Base-by-base conservation (phyloP, 495 filamentous ascomycete genomes). In the Xylaria cubensis region DNA sequence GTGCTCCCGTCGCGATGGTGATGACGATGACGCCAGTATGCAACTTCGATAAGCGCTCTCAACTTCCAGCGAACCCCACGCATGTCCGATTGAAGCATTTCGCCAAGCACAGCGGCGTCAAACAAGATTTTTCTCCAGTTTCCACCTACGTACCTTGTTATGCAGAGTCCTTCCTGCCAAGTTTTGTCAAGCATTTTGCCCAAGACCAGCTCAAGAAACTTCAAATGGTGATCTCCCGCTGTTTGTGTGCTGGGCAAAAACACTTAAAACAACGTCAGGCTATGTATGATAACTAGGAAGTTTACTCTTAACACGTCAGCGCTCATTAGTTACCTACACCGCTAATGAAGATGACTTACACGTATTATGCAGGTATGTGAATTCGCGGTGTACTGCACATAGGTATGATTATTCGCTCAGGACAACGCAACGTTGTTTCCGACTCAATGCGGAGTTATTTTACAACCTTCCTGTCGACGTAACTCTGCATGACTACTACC, bases 31-130 rank as follows among this genome's bases (percentile, higher is more conserved):
- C 50, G 50, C 50, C 50, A 5, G 15, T n/a, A n/a, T 4, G 34
- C 34, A 62, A 3, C 56, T 41, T 9, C 29, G 59, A 63, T n/a
- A 12, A 36, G 19, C 56, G 2, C 26, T 17, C 15, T 3, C 21
- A 8, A 19, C 58, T 7, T n/a, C 44, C 10, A 29, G 13, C 7
- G 7, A 0, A 42, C 59, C 59, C 61, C 42, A 64, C 62, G 12
- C n/a, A 42, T 29, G 24, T 24, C 42, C 42, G 24, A 46, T 26
- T 26, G 61, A 32, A 65, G 63, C 63, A 50, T 34, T 48, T 26
- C 3, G 63, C 63, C 63, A 65, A 65, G 63, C 42, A 50, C 26
- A 36, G 29, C n/a, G 61, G 21, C 61, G 36, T 39, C 61, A 44
- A 21, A 21, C 39, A 64, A 42, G 61, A 17, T 64, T 63, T 64